Conservation (phyloP, 2,329 filamentous ascomycete genomes). For the Lojkania enalia region DNA sequence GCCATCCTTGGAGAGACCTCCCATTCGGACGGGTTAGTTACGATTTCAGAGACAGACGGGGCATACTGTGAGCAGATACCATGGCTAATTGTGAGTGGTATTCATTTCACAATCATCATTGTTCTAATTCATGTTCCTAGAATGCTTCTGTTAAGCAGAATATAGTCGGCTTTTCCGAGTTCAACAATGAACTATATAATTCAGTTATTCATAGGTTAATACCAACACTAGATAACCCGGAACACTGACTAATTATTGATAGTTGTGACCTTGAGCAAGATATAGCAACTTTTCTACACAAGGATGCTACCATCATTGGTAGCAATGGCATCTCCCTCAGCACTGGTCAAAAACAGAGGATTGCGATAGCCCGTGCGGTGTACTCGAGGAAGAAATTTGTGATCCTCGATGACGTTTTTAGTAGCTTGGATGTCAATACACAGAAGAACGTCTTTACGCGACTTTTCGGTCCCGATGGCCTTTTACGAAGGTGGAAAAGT, state of each 20-base stretch:
- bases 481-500: constrained; percentile 40
- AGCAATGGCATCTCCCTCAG: constrained; percentile 49
- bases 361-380: constrained; percentile 84
- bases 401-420: constrained; percentile 53
- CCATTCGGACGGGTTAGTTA: constrained; percentile 2
- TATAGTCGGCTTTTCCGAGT: constrained; percentile 25
- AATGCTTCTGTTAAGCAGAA: constrained; percentile 27
- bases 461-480: constrained; percentile 46
- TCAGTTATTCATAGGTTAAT: constrained; percentile 11
- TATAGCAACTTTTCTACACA: constrained; percentile 9
- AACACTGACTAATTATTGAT: constrained; percentile 2
- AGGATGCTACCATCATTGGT: constrained; percentile 47
- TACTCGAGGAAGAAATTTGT: constrained; percentile 50
- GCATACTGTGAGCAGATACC: constrained; percentile 31
- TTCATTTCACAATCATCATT: background rate
- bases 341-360: constrained; percentile 85
- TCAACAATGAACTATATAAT: constrained; percentile 24
- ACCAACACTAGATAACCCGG: background rate
- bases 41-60: constrained; percentile 5
- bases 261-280: constrained; percentile 16
- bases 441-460: constrained; percentile 50
- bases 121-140: background rate
- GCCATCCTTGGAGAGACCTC: constrained; percentile 20
- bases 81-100: constrained; percentile 19
- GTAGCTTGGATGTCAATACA: constrained; percentile 50